A percentile compares a stretch with the other conserved stretches of the same genome.
phyloP scores from a whole-genome alignment of 2,329 filamentous ascomycete genomes.

The Talaromyces marneffei region DNA sequence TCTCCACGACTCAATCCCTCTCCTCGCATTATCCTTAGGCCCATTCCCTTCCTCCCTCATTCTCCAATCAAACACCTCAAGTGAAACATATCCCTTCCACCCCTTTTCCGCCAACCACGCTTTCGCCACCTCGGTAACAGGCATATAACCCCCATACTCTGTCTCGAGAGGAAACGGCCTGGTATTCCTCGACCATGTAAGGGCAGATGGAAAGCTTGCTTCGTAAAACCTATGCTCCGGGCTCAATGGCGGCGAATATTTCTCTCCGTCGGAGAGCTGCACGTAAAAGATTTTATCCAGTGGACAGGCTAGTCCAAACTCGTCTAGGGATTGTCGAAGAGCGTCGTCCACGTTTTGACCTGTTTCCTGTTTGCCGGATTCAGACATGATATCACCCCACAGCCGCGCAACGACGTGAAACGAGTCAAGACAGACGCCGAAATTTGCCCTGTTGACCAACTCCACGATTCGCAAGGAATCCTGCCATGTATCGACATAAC shows the following conservation, averaged over 20 bases:
- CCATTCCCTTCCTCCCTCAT: slow-evolving; percentile 16
- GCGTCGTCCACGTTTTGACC: background rate
- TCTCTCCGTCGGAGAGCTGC: slow-evolving; percentile 26
- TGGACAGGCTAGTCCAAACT: background rate
- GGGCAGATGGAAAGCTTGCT: slow-evolving; percentile 4
- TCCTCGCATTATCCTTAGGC: slow-evolving; percentile 7
- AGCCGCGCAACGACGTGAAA: slow-evolving; percentile 24
- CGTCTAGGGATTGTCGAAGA: background rate
- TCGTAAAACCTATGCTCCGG: slow-evolving; percentile 18
- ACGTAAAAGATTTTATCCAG: slow-evolving; percentile 11
- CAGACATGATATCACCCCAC: slow-evolving; percentile 22
- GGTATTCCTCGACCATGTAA: slow-evolving; percentile 19
- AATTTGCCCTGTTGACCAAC: slow-evolving; percentile 24
- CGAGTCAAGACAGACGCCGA: slow-evolving; percentile 28
- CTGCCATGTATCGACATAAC: slow-evolving; percentile 24
- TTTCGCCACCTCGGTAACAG: slow-evolving; percentile 16
- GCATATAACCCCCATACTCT: slow-evolving; percentile 11
- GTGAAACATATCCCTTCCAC: slow-evolving; percentile 20
- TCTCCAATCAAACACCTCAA: slow-evolving; percentile 22
- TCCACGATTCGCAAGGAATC: slow-evolving; percentile 21
- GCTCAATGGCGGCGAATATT: slow-evolving; percentile 17
- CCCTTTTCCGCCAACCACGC: slow-evolving; percentile 19
- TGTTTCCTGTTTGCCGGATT: slow-evolving; percentile 11
- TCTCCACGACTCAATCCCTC: slow-evolving; percentile 6
- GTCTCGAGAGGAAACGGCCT: slow-evolving; percentile 23